Evolutionary conservation across 192 early-diverging fungal species (phyloP), one percentile per base, ranked within the genome.

Genomic region (Backusella morwellensis): DNA sequence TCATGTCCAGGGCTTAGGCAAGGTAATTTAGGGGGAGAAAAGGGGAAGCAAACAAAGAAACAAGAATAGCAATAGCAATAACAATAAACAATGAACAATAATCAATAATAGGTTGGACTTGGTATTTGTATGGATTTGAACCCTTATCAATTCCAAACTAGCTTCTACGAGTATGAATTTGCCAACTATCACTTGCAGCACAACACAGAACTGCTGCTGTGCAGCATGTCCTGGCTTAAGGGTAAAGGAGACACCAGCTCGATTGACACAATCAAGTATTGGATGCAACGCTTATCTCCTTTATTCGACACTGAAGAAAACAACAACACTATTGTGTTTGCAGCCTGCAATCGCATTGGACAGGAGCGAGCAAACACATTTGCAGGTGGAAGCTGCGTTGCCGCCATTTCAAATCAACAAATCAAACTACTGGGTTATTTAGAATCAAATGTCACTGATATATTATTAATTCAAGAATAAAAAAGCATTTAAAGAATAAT

Each of bases 121-220:
- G 94, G 91, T 4, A 95, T 95, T 9, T 95, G 94, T 71, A 95
- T 95, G 94, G 94, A 95, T 81, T 35, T 95, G 21, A 95, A 95
- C 74, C 94, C 93, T 4, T 92, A 91, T 68, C 79, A 84, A 47
- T 95, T 95, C 81, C 75, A 88, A 77, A 69, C 91, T 2, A 77
- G 82, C 1, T 95, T 93, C 75, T 79, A 79, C 47, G 88, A 75
- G 35, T 94, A 83, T 75, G 94, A 95, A 77, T 95, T 93, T 80
- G 89, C 89, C 1, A 85, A 72, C 35, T 95, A 82, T 69, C 93
- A 95, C 71, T 4, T 81, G 1, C 34, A 82, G 1, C 70, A 90
- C 38, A 78, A 81, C 17, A 74, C 88, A 5, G 50, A 86, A 5
- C 66, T 92, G 5, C 44, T 95, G 7, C 74, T 92, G 8, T 87